Percentiles rank a stretch among this genome's conserved stretches.
Evolutionary conservation across 2,329 filamentous ascomycete genomes (phyloP).

Genomic region (Coniochaeta pulveracea): DNA sequence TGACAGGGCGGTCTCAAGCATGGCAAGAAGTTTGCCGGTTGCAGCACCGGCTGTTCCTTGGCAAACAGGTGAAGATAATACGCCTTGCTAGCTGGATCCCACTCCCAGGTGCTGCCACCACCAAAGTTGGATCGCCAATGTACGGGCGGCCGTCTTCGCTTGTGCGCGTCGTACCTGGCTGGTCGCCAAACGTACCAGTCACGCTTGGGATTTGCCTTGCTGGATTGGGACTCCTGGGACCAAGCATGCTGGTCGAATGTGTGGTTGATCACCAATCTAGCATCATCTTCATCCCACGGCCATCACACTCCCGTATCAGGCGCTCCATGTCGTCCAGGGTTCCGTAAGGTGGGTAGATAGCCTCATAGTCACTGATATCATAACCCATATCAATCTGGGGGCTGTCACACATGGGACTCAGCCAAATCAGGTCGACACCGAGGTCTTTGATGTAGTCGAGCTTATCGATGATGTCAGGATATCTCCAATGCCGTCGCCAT

Average conservation of each 20-base stretch:
- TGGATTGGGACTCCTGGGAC: constrained; percentile 44
- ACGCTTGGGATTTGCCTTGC: constrained; percentile 40
- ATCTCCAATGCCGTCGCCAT: constrained; percentile 53
- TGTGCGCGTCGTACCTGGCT: constrained; percentile 42
- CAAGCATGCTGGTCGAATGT: constrained; percentile 46
- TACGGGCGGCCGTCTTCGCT: constrained; percentile 48
- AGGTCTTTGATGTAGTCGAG: constrained; percentile 52
- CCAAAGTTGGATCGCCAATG: constrained; percentile 33
- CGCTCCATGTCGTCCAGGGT: constrained; percentile 55
- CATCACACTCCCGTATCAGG: constrained; percentile 48
- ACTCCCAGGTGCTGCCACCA: constrained; percentile 34
- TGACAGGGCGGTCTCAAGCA: constrained; percentile 43
- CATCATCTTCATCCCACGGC: constrained; percentile 55
- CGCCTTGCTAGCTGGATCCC: constrained; percentile 29
- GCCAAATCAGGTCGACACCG: constrained; percentile 52
- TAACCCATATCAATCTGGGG: constrained; percentile 52
- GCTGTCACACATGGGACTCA: constrained; percentile 38
- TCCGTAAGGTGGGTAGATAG: constrained; percentile 55
- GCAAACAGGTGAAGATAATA: constrained; percentile 60
- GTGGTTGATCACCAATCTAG: constrained; percentile 68
- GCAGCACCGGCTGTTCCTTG: constrained; percentile 63
- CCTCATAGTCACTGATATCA: constrained; percentile 58
- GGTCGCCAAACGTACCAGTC: constrained; percentile 58
- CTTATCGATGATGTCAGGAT: constrained; percentile 52
- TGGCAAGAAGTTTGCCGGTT: constrained; percentile 53